A percentile compares a stretch with the other conserved stretches of the same genome.
Conservation (phyloP, 2,329 filamentous ascomycete genomes). For the Colletotrichum karsti region DNA sequence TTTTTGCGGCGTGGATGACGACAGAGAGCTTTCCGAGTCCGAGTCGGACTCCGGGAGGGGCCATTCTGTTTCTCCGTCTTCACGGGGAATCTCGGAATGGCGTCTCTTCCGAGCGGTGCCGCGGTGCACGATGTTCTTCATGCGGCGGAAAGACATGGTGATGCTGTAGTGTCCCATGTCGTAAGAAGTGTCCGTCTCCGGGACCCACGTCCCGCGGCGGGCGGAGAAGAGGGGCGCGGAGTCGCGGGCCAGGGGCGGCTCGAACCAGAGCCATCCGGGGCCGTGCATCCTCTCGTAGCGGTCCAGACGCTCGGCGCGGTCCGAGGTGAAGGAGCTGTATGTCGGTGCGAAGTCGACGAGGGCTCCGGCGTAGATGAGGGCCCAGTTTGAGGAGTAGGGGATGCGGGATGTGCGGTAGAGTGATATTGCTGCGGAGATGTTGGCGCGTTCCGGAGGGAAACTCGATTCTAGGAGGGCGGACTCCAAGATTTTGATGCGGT, state of each 20-base stretch:
- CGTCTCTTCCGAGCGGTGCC: background rate
- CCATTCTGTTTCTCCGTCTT: slow-evolving; percentile 1
- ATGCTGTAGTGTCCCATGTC: slow-evolving; percentile 40
- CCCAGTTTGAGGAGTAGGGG: slow-evolving; percentile 46
- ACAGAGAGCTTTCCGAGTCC: background rate
- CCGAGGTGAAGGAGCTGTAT: slow-evolving; percentile 46
- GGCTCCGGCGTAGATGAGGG: slow-evolving; percentile 50
- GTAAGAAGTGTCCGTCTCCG: slow-evolving; percentile 35
- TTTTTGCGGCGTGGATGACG: background rate
- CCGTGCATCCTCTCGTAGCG: slow-evolving; percentile 45
- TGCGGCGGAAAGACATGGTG: slow-evolving; percentile 37
- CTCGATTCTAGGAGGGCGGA: slow-evolving; percentile 39
- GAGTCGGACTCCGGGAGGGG: background rate
- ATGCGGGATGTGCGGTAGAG: slow-evolving; percentile 51
- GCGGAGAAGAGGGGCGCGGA: slow-evolving; percentile 32
- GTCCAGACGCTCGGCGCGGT: slow-evolving; percentile 48
- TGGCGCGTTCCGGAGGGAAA: slow-evolving; percentile 46
- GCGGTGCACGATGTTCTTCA: background rate
- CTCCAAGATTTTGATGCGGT: slow-evolving; percentile 42
- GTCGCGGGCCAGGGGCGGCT: slow-evolving; percentile 46
- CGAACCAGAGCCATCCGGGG: slow-evolving; percentile 55
- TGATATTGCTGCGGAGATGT: slow-evolving; percentile 51
- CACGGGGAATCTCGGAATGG: background rate
- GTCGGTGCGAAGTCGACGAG: slow-evolving; percentile 49
- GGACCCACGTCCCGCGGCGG: slow-evolving; percentile 39